phyloP scores from a whole-genome alignment of 345 rosid genomes.

The Pistacia vera region DNA sequence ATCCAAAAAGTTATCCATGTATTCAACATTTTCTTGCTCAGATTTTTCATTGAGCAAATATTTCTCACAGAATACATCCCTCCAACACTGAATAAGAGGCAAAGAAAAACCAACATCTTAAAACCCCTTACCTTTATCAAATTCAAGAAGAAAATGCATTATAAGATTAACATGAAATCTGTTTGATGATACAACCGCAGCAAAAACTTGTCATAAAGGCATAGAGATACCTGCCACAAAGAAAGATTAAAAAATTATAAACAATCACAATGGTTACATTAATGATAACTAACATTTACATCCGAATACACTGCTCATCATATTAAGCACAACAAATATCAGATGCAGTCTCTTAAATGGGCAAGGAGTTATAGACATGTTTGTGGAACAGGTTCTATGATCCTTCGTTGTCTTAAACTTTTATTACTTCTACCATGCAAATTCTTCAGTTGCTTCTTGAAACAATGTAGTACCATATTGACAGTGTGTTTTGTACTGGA shows the following conservation, averaged over 20 bases:
- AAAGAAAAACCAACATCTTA: not conserved
- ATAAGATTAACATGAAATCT: not conserved
- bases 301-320: not conserved
- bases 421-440: not conserved
- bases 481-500: not conserved
- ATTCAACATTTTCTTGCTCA: not conserved
- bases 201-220: constrained; percentile 32
- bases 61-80: not conserved
- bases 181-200: not conserved
- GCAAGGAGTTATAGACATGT: not conserved
- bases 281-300: not conserved
- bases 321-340: not conserved
- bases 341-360: not conserved
- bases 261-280: not conserved
- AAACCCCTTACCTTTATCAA: constrained; percentile 3
- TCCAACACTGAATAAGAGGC: constrained; percentile 6
- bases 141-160: constrained; percentile 5
- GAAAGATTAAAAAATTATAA: not conserved
- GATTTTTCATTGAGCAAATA: constrained; percentile 12
- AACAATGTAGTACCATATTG: not conserved
- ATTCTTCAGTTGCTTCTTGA: not conserved
- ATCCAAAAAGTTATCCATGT: not conserved
- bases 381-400: too few species aligned
- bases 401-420: too few species aligned
- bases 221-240: constrained; percentile 27